Percentiles rank a stretch among this genome's conserved stretches.
phyloP scores from a whole-genome alignment of 2,329 filamentous ascomycete species.

The Hymenoscyphus fraxineus region DNA sequence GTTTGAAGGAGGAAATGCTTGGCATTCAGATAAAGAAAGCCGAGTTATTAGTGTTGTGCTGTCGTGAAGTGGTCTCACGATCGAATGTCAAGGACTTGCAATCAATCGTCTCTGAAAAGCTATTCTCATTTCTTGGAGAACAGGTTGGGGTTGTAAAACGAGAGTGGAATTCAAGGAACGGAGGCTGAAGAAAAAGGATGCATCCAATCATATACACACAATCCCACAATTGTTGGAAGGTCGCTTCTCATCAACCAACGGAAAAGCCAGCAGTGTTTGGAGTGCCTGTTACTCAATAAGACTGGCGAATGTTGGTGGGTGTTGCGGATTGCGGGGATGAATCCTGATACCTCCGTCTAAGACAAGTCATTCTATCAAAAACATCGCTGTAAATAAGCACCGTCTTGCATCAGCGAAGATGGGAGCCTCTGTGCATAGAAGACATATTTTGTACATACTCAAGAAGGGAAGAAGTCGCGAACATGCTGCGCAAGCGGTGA shows the following conservation, averaged over 20 bases:
- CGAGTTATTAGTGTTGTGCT: conserved; percentile 11
- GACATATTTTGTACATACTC: neutral
- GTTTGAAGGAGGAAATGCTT: conserved; percentile 14
- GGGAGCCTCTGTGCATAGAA: neutral
- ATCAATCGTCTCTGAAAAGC: conserved; percentile 5
- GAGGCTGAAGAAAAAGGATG: neutral
- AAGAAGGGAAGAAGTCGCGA: neutral
- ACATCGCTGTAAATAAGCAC: neutral
- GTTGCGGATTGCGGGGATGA: neutral
- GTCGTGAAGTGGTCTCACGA: conserved; percentile 5
- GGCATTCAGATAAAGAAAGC: conserved; percentile 14
- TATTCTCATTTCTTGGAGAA: conserved; percentile 7
- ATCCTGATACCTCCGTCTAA: neutral
- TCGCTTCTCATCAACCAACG: neutral
- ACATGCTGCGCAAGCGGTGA: neutral
- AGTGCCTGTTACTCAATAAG: neutral
- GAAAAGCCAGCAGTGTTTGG: neutral
- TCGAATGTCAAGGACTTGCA: conserved; percentile 2
- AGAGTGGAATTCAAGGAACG: conserved; percentile 8
- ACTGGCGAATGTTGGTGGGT: neutral
- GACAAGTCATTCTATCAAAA: neutral
- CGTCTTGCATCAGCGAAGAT: neutral
- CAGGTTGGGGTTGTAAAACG: conserved; percentile 6
- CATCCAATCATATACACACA: neutral
- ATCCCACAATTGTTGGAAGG: neutral